phyloP scores from a whole-genome alignment of 1,284 basidiomycete genomes.

The Malassezia vespertilionis region DNA sequence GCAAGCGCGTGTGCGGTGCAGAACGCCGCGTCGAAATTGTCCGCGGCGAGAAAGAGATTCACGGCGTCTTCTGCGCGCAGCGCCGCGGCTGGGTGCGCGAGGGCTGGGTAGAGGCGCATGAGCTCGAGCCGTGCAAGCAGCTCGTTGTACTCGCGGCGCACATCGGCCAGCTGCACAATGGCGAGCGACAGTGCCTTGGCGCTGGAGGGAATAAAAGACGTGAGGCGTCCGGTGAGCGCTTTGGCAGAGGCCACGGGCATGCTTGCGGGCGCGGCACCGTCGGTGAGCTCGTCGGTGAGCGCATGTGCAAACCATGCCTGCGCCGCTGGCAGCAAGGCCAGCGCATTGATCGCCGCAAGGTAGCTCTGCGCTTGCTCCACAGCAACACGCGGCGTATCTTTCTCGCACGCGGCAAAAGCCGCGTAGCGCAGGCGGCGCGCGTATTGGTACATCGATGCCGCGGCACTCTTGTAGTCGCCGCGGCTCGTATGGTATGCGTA shows the following conservation, averaged over 20 bases:
- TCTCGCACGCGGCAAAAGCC: background rate
- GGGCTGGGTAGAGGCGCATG: constrained; percentile 56
- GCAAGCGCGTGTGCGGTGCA: constrained; percentile 62
- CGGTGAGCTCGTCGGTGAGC: constrained; percentile 6
- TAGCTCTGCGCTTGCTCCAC: constrained; percentile 68
- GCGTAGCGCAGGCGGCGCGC: constrained; percentile 61
- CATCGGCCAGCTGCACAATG: constrained; percentile 67
- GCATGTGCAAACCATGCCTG: constrained; percentile 66
- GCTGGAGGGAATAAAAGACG: constrained; percentile 62
- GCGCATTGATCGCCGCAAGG: constrained; percentile 75
- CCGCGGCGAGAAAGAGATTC: constrained; percentile 65
- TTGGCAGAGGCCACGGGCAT: constrained; percentile 2
- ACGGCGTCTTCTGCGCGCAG: constrained; percentile 56
- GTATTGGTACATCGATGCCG: constrained; percentile 76
- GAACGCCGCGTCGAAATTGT: constrained; percentile 70
- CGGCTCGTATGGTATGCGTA: constrained; percentile 62
- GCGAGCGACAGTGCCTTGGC: constrained; percentile 54
- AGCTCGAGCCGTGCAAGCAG: constrained; percentile 70
- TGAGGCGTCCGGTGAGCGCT: constrained; percentile 53
- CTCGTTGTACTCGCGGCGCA: constrained; percentile 72
- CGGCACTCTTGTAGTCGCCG: constrained; percentile 45
- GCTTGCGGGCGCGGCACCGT: background rate
- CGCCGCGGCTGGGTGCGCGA: constrained; percentile 37
- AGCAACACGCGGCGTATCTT: constrained; percentile 49
- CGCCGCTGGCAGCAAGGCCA: constrained; percentile 68